These are phyloP conservation scores for Diaporthe citri DNA, from an alignment of 2,329 filamentous ascomycete genomes.

Conservation along the genomic window DNA sequence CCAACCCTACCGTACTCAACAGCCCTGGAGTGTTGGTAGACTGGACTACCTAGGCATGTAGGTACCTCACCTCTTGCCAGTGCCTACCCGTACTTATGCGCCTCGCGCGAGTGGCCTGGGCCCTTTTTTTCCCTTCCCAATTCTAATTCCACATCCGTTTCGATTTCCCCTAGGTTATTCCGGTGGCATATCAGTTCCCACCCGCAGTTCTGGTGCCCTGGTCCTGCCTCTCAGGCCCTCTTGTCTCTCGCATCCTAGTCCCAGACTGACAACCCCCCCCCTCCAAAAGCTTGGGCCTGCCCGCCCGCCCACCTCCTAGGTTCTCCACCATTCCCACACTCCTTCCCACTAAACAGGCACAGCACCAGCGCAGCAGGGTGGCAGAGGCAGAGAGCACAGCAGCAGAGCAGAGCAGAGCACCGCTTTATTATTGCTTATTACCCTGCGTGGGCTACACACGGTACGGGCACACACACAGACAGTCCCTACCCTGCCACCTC, in stretches of 20 bases:
- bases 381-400: not conserved
- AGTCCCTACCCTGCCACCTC: not conserved
- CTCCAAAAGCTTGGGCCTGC: slow-evolving; percentile 27
- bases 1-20: slow-evolving; percentile 1
- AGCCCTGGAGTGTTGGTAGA: not conserved
- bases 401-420: not conserved
- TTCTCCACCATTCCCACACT: slow-evolving; percentile 27
- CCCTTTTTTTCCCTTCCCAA: slow-evolving; percentile 24
- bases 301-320: slow-evolving; percentile 10
- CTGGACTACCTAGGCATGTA: not conserved
- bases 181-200: slow-evolving; percentile 14
- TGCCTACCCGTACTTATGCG: slow-evolving; percentile 13
- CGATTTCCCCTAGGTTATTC: slow-evolving; percentile 22
- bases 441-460: not conserved
- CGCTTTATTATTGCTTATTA: slow-evolving; percentile 11
- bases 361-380: not conserved
- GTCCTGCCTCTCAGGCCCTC: slow-evolving; percentile 8
- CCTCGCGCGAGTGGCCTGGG: slow-evolving; percentile 9
- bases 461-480: not conserved
- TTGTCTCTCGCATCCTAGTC: slow-evolving; percentile 13
- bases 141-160: not conserved
- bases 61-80: not conserved
- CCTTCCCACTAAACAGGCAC: slow-evolving; percentile 24
- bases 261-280: not conserved
- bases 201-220: not conserved